Evolutionary conservation across 306 rosid species (phyloP).

Genomic region (Vigna angularis): DNA sequence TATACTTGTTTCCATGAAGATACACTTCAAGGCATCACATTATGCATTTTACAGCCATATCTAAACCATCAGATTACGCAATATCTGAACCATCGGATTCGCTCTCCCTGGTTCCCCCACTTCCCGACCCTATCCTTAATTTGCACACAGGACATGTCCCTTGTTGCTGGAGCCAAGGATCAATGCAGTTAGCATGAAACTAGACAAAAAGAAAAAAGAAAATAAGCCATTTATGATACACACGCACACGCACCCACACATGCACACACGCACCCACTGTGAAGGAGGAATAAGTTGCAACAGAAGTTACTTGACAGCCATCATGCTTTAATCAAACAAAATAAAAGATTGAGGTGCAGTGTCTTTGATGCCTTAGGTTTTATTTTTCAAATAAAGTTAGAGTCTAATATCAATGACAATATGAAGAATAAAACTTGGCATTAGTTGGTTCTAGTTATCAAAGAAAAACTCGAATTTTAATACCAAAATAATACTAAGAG

Average conservation of each 20-base stretch:
- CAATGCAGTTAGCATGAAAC: constrained; percentile 81
- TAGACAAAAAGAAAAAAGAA: constrained; percentile 25
- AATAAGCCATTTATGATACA: not conserved
- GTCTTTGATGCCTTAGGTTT: not conserved
- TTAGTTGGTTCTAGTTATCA: not conserved
- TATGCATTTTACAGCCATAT: constrained; percentile 18
- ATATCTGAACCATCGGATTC: constrained; percentile 55
- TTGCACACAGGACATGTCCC: constrained; percentile 81
- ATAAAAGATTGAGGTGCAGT: not conserved
- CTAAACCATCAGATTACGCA: constrained; percentile 30
- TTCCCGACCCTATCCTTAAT: constrained; percentile 55
- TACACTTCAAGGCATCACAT: not conserved
- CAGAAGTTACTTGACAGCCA: not conserved
- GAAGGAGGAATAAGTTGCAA: constrained; percentile 2
- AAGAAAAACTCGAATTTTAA: too few relatives aligned
- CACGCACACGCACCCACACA: too few relatives aligned
- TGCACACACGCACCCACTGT: not conserved
- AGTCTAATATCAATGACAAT: not conserved
- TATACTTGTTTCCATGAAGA: not conserved
- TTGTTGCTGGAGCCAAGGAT: constrained; percentile 75
- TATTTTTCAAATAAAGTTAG: not conserved
- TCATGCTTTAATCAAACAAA: not conserved
- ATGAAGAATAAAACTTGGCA: not conserved
- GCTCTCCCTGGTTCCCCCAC: constrained; percentile 54
- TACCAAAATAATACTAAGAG: too few relatives aligned